A percentile compares a stretch with the other conserved stretches of the same genome.
phyloP scores from a whole-genome alignment of 192 early-diverging fungal genomes.

The Podila epicladia region DNA sequence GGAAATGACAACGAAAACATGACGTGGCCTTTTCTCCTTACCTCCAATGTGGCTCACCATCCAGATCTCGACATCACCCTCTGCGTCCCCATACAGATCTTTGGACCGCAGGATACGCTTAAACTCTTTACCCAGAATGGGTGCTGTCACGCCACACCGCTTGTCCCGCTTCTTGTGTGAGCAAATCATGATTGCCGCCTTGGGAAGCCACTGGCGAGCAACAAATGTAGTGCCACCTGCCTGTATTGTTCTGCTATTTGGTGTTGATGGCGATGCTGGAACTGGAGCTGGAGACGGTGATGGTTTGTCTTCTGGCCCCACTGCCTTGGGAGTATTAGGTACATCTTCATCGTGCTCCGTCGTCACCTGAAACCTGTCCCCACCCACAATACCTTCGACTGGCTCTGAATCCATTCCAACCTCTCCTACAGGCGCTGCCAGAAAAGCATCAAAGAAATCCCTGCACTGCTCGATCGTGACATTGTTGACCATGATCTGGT shows the following conservation, averaged over 20 bases:
- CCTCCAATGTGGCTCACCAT: conserved; percentile 69
- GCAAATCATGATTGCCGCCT: conserved; percentile 63
- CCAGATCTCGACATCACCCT: conserved; percentile 52
- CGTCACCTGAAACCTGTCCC: background rate
- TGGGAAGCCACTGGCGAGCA: conserved; percentile 42
- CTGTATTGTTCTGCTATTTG: background rate
- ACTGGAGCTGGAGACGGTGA: background rate
- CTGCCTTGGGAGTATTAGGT: background rate
- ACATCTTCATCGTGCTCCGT: background rate
- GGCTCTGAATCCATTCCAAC: background rate
- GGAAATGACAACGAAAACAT: too few species aligned
- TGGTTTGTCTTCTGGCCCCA: background rate
- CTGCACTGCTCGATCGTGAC: conserved; percentile 36
- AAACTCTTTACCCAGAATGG: conserved; percentile 60
- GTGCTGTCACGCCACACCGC: conserved; percentile 64
- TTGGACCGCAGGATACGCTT: conserved; percentile 53
- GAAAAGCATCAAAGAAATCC: conserved; percentile 45
- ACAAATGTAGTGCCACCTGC: conserved; percentile 25
- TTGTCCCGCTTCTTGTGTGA: conserved; percentile 66
- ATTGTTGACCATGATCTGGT: conserved; percentile 40
- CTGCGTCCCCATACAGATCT: conserved; percentile 47
- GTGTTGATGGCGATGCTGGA: background rate
- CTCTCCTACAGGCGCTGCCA: conserved; percentile 15
- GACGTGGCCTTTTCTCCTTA: conserved; percentile 13
- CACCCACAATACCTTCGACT: background rate